Conservation (phyloP, 2,329 filamentous ascomycete genomes). For the Claviceps pazoutovae region DNA sequence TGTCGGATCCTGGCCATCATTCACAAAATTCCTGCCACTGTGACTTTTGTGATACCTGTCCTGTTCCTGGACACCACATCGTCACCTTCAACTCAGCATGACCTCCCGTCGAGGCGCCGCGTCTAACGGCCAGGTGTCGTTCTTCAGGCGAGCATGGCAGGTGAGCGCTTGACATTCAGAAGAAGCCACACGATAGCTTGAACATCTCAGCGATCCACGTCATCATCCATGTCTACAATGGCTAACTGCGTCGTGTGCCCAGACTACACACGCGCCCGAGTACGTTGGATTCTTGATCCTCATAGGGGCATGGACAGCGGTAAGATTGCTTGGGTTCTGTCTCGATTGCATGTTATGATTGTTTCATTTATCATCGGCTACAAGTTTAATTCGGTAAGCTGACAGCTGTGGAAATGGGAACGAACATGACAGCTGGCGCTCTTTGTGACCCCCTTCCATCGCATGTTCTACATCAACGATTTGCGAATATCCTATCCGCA, state of each 20-base stretch:
- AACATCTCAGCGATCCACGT: too few relatives aligned
- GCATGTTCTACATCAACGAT: conserved; percentile 85
- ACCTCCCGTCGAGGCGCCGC: conserved; percentile 1
- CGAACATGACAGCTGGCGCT: conserved; percentile 13
- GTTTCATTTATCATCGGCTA: background rate
- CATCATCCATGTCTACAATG: background rate
- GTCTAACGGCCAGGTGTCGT: background rate
- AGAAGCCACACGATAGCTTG: background rate
- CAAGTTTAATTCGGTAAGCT: background rate
- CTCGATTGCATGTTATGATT: background rate
- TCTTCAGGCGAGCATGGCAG: conserved; percentile 4
- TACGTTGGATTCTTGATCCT: conserved; percentile 5
- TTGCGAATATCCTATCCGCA: conserved; percentile 75
- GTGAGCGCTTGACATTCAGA: background rate
- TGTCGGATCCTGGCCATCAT: too few relatives aligned
- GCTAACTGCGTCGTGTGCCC: background rate
- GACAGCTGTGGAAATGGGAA: conserved; percentile 1
- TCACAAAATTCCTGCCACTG: background rate
- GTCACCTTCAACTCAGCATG: background rate
- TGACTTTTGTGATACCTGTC: background rate
- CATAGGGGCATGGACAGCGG: conserved; percentile 3
- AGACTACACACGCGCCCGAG: conserved; percentile 6
- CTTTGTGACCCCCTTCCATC: conserved; percentile 70
- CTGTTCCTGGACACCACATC: background rate
- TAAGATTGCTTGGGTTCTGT: background rate